Evolutionary conservation across 2,329 filamentous ascomycete genomes (phyloP).

Genomic region (Byssoonygena ceratinophila): DNA sequence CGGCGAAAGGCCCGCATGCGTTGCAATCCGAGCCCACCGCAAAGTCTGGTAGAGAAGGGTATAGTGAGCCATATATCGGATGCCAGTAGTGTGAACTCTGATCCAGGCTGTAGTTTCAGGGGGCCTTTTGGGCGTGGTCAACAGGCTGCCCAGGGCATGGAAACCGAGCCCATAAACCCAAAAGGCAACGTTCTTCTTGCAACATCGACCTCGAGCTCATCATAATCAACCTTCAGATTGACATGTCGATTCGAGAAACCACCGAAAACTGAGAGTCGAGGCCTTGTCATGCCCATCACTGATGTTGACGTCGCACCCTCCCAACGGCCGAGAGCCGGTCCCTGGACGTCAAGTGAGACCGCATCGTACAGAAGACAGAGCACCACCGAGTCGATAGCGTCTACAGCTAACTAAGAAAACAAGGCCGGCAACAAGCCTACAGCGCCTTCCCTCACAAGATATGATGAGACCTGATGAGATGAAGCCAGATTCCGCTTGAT

Average conservation of each 20-base stretch:
- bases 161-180: background rate
- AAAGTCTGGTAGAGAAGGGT: background rate
- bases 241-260: too few relatives aligned
- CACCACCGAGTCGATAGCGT: background rate
- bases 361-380: background rate
- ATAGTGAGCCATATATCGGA: background rate
- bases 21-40: conserved; percentile 3
- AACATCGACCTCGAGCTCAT: background rate
- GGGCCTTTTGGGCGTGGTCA: background rate
- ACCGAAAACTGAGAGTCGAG: too few relatives aligned
- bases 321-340: too few relatives aligned
- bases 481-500: background rate
- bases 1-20: conserved; percentile 4
- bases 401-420: conserved; percentile 1
- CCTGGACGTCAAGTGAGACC: background rate
- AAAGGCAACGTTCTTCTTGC: background rate
- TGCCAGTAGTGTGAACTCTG: conserved; percentile 13
- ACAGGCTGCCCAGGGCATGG: background rate
- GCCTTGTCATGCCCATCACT: too few relatives aligned
- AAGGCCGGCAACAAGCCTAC: conserved; percentile 7
- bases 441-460: background rate
- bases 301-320: too few relatives aligned
- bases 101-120: conserved; percentile 7
- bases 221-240: background rate
- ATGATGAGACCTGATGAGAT: conserved; percentile 9